phyloP scores from a whole-genome alignment of 768 basidiomycete genomes.

The Lenzites betulinus region DNA sequence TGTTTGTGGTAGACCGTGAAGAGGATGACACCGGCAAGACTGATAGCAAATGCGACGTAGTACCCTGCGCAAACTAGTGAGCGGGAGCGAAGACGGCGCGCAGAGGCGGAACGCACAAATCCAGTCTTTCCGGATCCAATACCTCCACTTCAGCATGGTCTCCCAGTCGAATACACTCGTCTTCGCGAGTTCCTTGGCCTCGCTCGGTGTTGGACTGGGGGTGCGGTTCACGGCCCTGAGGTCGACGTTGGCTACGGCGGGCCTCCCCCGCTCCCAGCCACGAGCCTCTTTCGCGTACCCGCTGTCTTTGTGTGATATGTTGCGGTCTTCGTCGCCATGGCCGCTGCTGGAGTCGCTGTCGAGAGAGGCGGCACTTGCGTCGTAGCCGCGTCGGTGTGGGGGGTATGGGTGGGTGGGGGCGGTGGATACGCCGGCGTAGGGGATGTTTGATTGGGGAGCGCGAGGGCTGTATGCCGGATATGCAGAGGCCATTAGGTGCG shows the following conservation, averaged over 20 bases:
- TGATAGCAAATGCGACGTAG: conserved; percentile 32
- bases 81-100: background rate
- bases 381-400: conserved; percentile 15
- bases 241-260: conserved; percentile 12
- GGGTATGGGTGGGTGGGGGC: conserved; percentile 20
- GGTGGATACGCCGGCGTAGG: conserved; percentile 17
- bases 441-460: conserved; percentile 16
- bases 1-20: conserved; percentile 47
- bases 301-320: background rate
- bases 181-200: conserved; percentile 34
- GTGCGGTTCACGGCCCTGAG: conserved; percentile 31
- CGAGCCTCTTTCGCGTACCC: background rate
- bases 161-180: conserved; percentile 34
- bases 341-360: conserved; percentile 16
- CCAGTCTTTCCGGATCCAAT: conserved; percentile 38
- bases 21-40: conserved; percentile 39
- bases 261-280: conserved; percentile 2
- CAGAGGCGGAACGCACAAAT: conserved; percentile 31
- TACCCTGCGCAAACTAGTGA: conserved; percentile 31
- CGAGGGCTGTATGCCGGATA: conserved; percentile 21
- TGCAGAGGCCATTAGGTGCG: conserved; percentile 14
- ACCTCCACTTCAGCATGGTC: conserved; percentile 30
- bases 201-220: conserved; percentile 39
- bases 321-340: conserved; percentile 12
- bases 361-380: conserved; percentile 21